Conservation (phyloP, 2,329 filamentous ascomycete genomes). For the Knufia fluminis region DNA sequence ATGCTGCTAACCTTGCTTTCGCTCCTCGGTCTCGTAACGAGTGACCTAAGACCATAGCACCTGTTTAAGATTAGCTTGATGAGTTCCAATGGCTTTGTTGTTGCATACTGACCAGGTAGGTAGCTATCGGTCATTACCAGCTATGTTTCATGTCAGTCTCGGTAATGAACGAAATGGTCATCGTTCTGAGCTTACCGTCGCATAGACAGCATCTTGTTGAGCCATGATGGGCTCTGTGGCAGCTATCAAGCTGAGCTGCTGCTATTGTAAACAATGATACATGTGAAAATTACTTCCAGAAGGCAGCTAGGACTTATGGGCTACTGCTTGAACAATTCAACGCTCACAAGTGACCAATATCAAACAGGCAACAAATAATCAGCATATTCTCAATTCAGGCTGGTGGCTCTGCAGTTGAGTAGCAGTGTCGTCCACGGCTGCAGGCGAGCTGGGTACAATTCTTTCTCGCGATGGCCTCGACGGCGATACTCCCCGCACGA, state of each 20-base stretch:
- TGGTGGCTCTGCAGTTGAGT: background rate
- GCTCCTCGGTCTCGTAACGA: conserved; percentile 87
- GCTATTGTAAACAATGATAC: background rate
- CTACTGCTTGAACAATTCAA: background rate
- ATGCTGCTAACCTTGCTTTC: conserved; percentile 71
- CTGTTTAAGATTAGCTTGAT: conserved; percentile 40
- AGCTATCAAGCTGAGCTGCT: conserved; percentile 2
- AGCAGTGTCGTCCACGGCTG: no score
- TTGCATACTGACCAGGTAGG: conserved; percentile 61
- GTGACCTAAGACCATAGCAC: conserved; percentile 86
- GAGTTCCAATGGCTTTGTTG: conserved; percentile 6
- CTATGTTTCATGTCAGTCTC: conserved; percentile 39
- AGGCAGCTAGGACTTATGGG: background rate
- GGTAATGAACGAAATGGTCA: background rate
- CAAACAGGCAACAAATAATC: background rate
- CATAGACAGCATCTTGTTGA: conserved; percentile 23
- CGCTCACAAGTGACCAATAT: background rate
- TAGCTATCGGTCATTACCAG: conserved; percentile 88
- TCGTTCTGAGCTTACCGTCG: conserved; percentile 19
- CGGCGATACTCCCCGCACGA: conserved; percentile 1
- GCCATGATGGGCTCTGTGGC: conserved; percentile 20
- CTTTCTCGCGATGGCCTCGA: background rate
- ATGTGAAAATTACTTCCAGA: background rate
- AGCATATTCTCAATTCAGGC: background rate
- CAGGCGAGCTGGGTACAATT: background rate